These are phyloP conservation scores for Cladosporium sphaerospermum DNA, from an alignment of 2,329 filamentous ascomycete species.

Conservation along the genomic window DNA sequence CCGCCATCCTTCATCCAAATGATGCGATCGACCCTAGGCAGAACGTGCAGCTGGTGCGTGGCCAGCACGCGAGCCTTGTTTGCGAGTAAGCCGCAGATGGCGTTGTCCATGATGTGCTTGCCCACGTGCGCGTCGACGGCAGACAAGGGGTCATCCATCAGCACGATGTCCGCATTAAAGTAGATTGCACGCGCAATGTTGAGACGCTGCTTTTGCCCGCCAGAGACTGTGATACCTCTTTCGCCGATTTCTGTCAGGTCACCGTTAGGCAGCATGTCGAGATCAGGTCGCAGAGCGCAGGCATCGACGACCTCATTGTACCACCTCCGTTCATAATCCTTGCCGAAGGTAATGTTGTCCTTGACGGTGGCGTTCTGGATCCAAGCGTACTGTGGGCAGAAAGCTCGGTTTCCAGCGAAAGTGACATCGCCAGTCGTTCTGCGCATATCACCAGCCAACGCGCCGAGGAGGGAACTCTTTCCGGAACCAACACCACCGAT, in stretches of 20 bases:
- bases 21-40: slow-evolving; percentile 84
- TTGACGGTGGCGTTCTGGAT: slow-evolving; percentile 86
- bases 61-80: slow-evolving; percentile 87
- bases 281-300: slow-evolving; percentile 75
- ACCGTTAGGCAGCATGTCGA: slow-evolving; percentile 87
- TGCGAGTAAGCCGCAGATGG: slow-evolving; percentile 80
- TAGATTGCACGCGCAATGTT: slow-evolving; percentile 82
- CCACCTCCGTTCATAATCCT: slow-evolving; percentile 65
- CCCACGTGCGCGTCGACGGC: slow-evolving; percentile 55
- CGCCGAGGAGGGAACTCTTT: slow-evolving; percentile 82
- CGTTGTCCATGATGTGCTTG: slow-evolving; percentile 79
- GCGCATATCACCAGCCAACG: slow-evolving; percentile 90
- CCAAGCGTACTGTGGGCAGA: slow-evolving; percentile 96
- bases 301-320: slow-evolving; percentile 78
- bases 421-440: slow-evolving; percentile 67
- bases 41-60: slow-evolving; percentile 90
- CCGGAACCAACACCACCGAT: slow-evolving; percentile 86
- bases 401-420: slow-evolving; percentile 74
- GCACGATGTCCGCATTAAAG: slow-evolving; percentile 55
- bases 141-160: slow-evolving; percentile 60
- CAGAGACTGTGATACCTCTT: slow-evolving; percentile 88
- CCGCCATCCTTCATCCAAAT: slow-evolving; percentile 86
- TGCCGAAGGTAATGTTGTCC: slow-evolving; percentile 89
- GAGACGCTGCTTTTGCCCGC: slow-evolving; percentile 88
- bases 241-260: slow-evolving; percentile 93